These are phyloP conservation scores for Neurospora sp. DNA, from an alignment of 2,329 filamentous ascomycete genomes.

Conservation along the genomic window DNA sequence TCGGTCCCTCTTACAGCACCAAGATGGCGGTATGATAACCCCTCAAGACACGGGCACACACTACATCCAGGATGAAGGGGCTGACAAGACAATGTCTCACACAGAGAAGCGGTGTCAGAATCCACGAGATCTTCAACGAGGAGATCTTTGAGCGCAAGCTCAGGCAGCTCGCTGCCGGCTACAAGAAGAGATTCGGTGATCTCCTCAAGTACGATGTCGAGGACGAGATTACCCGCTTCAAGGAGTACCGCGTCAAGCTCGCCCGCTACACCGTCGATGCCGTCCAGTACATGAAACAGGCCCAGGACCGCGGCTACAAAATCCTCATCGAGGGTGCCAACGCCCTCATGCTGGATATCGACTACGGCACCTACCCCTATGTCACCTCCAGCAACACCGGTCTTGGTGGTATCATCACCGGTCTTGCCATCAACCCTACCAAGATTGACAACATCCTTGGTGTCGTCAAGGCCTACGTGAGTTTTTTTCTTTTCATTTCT, in stretches of 20 bases:
- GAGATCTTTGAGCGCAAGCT: slow-evolving; percentile 58
- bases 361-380: slow-evolving; percentile 31
- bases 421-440: slow-evolving; percentile 50
- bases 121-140: slow-evolving; percentile 59
- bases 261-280: slow-evolving; percentile 56
- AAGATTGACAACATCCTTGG: slow-evolving; percentile 52
- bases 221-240: slow-evolving; percentile 55
- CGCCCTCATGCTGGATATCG: slow-evolving; percentile 56
- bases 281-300: slow-evolving; percentile 51
- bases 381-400: slow-evolving; percentile 53
- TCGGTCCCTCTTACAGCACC: slow-evolving; percentile 19
- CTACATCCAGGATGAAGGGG: slow-evolving; percentile 22
- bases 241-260: slow-evolving; percentile 47
- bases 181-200: slow-evolving; percentile 55
- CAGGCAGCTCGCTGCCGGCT: slow-evolving; percentile 49
- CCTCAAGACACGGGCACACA: slow-evolving; percentile 10
- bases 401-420: slow-evolving; percentile 53
- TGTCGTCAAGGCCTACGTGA: slow-evolving; percentile 55
- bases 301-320: slow-evolving; percentile 46
- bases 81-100: slow-evolving; percentile 24
- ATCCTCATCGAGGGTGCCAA: slow-evolving; percentile 63
- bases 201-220: slow-evolving; percentile 52
- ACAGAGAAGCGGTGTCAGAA: slow-evolving; percentile 51
- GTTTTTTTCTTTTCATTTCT: slow-evolving; percentile 3
- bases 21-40: slow-evolving; percentile 15